These are phyloP conservation scores for Colletotrichum zoysiae DNA, from an alignment of 2,329 filamentous ascomycete species.

Conservation along the genomic window DNA sequence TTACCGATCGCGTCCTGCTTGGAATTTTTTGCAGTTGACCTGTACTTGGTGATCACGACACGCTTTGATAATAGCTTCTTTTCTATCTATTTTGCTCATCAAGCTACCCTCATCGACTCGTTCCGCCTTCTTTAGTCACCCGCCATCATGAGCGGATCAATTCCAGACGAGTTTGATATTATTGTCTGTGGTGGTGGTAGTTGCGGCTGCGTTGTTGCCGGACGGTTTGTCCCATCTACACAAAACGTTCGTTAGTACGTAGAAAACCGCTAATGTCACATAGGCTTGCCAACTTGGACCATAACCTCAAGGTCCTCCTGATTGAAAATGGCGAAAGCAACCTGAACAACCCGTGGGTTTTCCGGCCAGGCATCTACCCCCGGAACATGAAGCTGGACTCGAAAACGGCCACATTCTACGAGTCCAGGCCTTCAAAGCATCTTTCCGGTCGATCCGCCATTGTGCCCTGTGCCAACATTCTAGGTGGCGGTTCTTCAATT, in stretches of 20 bases:
- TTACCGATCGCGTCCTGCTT: neutral
- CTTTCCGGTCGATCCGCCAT: conserved; percentile 78
- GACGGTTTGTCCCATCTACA: conserved; percentile 58
- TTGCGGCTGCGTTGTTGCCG: conserved; percentile 70
- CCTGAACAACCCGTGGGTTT: conserved; percentile 83
- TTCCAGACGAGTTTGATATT: conserved; percentile 85
- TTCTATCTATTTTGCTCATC: neutral
- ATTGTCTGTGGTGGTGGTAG: conserved; percentile 83
- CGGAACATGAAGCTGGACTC: conserved; percentile 83
- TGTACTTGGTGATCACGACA: conserved; percentile 25
- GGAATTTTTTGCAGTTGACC: conserved; percentile 31
- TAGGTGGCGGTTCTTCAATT: conserved; percentile 80
- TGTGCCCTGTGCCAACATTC: conserved; percentile 79
- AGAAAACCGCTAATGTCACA: conserved; percentile 52
- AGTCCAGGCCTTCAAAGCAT: conserved; percentile 80
- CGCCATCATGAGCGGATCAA: conserved; percentile 49
- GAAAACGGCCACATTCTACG: conserved; percentile 85
- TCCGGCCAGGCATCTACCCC: conserved; percentile 81
- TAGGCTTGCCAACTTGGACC: conserved; percentile 80
- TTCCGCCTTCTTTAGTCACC: neutral
- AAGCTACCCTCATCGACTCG: neutral
- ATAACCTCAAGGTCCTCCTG: conserved; percentile 77
- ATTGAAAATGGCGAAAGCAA: conserved; percentile 81
- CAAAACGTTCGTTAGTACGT: conserved; percentile 51
- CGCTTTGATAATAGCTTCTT: conserved; percentile 13